phyloP scores from a whole-genome alignment of 2,329 filamentous ascomycete species.

The Hymenoscyphus linearis region DNA sequence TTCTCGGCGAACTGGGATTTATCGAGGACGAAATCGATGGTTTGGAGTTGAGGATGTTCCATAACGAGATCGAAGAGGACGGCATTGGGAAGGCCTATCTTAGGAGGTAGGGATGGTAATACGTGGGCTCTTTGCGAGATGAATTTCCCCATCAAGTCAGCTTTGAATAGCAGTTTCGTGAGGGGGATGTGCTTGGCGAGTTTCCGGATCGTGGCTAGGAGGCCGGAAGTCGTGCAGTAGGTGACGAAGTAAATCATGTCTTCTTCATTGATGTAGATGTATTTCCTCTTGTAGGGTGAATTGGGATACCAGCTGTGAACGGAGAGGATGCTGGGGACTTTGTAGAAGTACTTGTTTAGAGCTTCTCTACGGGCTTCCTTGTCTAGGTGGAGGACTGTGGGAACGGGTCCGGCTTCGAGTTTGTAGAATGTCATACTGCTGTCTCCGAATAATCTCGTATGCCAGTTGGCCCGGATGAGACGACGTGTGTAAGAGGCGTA shows the following conservation, averaged over 20 bases:
- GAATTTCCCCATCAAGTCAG: neutral
- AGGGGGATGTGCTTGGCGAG: neutral
- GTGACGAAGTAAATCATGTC: constrained; percentile 4
- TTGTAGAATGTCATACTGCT: neutral
- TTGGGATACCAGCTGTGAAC: too few species aligned
- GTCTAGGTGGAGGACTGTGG: constrained; percentile 6
- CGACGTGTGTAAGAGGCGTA: neutral
- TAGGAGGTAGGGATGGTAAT: neutral
- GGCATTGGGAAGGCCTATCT: neutral
- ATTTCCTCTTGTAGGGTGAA: too few species aligned
- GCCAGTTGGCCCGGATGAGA: neutral
- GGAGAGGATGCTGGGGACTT: neutral
- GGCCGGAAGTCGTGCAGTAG: neutral
- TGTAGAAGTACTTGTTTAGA: neutral
- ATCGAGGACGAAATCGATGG: neutral
- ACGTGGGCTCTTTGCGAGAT: neutral
- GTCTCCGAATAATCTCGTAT: neutral
- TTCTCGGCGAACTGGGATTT: neutral
- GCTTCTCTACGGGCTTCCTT: constrained; percentile 10
- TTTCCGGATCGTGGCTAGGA: neutral
- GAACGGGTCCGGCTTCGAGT: constrained; percentile 13
- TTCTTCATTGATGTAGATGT: neutral
- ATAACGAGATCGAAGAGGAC: neutral
- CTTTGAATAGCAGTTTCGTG: neutral
- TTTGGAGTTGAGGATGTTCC: neutral